Evolutionary conservation across 306 rosid genomes (phyloP).

Genomic region (Acacia crassicarpa): DNA sequence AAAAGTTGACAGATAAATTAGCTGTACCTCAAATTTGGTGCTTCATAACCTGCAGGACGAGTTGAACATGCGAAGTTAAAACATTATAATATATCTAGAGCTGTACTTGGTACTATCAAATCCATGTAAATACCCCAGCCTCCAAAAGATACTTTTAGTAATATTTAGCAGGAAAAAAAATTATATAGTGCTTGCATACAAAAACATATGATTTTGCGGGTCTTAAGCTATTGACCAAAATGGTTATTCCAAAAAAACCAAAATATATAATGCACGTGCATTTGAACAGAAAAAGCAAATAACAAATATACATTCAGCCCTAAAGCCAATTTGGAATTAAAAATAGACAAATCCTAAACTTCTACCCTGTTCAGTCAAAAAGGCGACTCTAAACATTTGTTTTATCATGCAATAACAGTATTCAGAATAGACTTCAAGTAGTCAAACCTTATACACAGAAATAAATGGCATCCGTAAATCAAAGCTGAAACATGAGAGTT

Average conservation of each 20-base stretch:
- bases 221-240: not conserved
- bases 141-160: not conserved
- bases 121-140: not conserved
- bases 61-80: constrained; percentile 5
- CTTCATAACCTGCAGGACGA: constrained; percentile 72
- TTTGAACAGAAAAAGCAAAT: not conserved
- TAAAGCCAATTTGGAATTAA: not conserved
- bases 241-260: not conserved
- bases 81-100: not conserved
- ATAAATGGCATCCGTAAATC: not conserved
- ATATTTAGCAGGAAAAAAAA: not conserved
- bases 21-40: constrained; percentile 73
- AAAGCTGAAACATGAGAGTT: not conserved
- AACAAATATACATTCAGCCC: not conserved
- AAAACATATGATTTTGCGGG: not conserved
- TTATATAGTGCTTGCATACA: not conserved
- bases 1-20: not conserved
- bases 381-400: too few species aligned
- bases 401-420: not conserved
- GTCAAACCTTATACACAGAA: not conserved
- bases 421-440: not conserved
- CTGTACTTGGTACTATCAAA: not conserved
- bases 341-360: not conserved
- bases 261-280: not conserved
- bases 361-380: not conserved